Evolutionary conservation across 2,329 filamentous ascomycete genomes (phyloP).

Genomic region (Rugonectria rugulosa): DNA sequence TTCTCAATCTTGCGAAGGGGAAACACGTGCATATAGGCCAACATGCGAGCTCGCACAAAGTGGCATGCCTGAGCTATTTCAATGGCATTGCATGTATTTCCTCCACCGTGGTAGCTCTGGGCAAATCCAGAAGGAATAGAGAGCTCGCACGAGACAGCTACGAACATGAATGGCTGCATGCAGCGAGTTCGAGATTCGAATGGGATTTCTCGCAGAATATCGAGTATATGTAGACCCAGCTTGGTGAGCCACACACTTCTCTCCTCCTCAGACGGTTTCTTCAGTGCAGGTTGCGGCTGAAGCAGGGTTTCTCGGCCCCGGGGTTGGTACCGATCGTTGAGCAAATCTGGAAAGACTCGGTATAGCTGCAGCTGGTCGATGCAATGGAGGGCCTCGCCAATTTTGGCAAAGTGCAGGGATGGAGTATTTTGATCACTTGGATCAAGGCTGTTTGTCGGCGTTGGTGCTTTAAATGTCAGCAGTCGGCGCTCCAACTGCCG

Average conservation of each 20-base stretch:
- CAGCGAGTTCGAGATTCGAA: constrained; percentile 21
- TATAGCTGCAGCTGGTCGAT: constrained; percentile 30
- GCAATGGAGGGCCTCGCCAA: constrained; percentile 32
- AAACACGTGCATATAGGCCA: constrained; percentile 23
- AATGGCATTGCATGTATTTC: constrained; percentile 12
- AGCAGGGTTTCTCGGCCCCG: constrained; percentile 22
- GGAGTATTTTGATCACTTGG: constrained; percentile 21
- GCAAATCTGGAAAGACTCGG: constrained; percentile 34
- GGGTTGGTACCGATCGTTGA: constrained; percentile 25
- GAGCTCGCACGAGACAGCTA: constrained; percentile 30
- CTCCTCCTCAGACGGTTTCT: constrained; percentile 18
- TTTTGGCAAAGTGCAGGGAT: constrained; percentile 1
- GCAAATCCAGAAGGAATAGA: background rate
- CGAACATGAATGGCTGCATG: constrained; percentile 20
- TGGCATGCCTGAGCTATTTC: constrained; percentile 22
- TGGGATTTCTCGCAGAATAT: constrained; percentile 35
- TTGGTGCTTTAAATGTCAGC: constrained; percentile 7
- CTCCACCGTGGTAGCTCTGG: background rate
- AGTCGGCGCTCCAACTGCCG: constrained; percentile 26
- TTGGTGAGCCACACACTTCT: constrained; percentile 28
- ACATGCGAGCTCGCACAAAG: constrained; percentile 23
- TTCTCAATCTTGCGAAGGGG: constrained; percentile 24
- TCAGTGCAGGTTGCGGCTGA: background rate
- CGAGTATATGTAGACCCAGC: constrained; percentile 25
- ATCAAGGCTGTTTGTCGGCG: constrained; percentile 22